phyloP scores from a whole-genome alignment of 75 land plant species.

The Pinus taeda region DNA sequence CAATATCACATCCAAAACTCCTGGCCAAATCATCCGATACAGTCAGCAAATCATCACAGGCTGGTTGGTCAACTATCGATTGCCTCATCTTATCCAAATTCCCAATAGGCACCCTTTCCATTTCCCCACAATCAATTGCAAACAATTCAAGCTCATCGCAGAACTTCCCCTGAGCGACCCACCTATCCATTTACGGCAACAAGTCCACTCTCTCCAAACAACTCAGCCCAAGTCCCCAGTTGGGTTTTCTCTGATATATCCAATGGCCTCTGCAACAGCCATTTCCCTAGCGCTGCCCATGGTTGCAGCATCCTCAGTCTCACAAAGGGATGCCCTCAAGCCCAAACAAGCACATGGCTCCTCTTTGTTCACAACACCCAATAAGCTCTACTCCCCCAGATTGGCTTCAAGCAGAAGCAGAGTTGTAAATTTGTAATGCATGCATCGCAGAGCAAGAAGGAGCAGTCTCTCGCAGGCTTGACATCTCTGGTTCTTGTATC shows the following conservation, averaged over 20 bases:
- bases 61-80: neutral
- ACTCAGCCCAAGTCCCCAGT: neutral
- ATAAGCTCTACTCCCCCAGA: neutral
- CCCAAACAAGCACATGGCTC: neutral
- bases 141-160: neutral
- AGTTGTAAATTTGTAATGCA: neutral
- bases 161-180: neutral
- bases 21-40: neutral
- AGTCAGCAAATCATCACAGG: neutral
- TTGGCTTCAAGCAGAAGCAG: neutral
- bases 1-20: too few species aligned
- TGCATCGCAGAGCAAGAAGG: slow-evolving; percentile 14
- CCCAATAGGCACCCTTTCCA: too few species aligned
- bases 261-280: slow-evolving; percentile 8
- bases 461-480: slow-evolving; percentile 38
- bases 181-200: neutral
- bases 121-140: too few species aligned
- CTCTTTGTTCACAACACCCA: neutral
- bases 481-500: slow-evolving; percentile 56
- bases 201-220: neutral
- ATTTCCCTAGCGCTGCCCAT: neutral
- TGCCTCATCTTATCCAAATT: neutral
- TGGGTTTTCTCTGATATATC: neutral
- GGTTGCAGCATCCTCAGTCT: too few species aligned
- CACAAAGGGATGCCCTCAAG: neutral